These are phyloP conservation scores for Xerocomus spinulosus DNA, from an alignment of 768 basidiomycete genomes.

Conservation along the genomic window DNA sequence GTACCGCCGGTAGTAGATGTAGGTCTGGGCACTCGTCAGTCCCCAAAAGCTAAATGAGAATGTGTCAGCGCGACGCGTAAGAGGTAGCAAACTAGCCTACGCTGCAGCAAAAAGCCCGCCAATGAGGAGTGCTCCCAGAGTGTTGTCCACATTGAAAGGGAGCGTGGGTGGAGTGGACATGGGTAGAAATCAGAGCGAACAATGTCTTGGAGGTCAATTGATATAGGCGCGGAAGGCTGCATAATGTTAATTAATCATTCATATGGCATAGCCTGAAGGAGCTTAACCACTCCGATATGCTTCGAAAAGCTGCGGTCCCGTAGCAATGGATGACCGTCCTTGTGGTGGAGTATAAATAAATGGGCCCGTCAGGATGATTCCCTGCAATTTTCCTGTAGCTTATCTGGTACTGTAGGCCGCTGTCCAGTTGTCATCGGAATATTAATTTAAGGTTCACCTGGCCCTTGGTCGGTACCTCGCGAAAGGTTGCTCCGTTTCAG, in stretches of 20 bases:
- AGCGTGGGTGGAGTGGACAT: neutral
- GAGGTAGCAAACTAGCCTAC: constrained; percentile 31
- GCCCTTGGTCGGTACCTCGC: neutral
- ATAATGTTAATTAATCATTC: neutral
- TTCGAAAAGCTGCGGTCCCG: too few species aligned
- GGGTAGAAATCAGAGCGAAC: neutral
- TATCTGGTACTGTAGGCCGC: too few species aligned
- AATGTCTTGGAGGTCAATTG: neutral
- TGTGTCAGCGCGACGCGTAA: neutral
- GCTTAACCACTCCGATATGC: neutral
- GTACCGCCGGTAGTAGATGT: constrained; percentile 42
- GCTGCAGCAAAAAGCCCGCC: constrained; percentile 54
- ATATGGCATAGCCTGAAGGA: neutral
- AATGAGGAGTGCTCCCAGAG: constrained; percentile 51
- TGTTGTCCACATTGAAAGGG: constrained; percentile 36
- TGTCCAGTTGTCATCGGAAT: too few species aligned
- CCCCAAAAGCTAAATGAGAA: constrained; percentile 53
- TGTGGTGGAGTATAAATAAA: too few species aligned
- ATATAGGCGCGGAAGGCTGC: neutral
- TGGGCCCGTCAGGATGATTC: too few species aligned
- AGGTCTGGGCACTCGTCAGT: constrained; percentile 50
- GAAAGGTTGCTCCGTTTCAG: too few species aligned
- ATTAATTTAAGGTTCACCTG: too few species aligned
- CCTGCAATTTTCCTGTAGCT: too few species aligned
- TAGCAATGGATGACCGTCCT: too few species aligned